Evolutionary conservation across 2,329 filamentous ascomycete species (phyloP).

Genomic region (Sordariomycetes sp.): DNA sequence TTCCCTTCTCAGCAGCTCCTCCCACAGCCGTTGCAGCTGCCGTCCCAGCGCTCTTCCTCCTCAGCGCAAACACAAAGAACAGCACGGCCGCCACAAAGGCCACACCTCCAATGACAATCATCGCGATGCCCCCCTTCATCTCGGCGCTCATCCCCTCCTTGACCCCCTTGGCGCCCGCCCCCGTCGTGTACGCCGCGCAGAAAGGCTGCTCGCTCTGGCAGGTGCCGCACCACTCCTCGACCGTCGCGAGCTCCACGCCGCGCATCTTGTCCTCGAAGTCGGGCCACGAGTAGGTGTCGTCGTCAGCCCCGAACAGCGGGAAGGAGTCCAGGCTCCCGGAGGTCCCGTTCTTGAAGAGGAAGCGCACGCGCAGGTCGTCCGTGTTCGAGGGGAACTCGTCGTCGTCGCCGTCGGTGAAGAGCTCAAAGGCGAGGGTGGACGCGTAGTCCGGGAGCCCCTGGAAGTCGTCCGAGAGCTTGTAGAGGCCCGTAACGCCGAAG

Average conservation of each 20-base stretch:
- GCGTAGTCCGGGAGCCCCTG: slow-evolving; percentile 22
- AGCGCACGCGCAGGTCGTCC: slow-evolving; percentile 19
- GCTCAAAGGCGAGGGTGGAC: slow-evolving; percentile 23
- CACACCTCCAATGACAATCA: slow-evolving; percentile 19
- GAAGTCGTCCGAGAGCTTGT: slow-evolving; percentile 16
- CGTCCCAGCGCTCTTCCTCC: slow-evolving; percentile 5
- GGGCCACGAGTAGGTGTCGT: slow-evolving; percentile 17
- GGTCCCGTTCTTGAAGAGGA: slow-evolving; percentile 23
- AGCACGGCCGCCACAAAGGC: slow-evolving; percentile 8
- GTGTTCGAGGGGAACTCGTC: slow-evolving; percentile 15
- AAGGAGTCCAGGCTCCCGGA: slow-evolving; percentile 15
- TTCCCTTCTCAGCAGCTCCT: not conserved
- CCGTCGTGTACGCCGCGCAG: slow-evolving; percentile 18
- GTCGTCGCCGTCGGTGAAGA: slow-evolving; percentile 14
- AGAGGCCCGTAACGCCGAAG: slow-evolving; percentile 18
- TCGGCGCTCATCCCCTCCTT: slow-evolving; percentile 17
- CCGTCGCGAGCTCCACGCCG: slow-evolving; percentile 15
- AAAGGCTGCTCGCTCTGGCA: slow-evolving; percentile 17
- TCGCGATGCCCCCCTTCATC: slow-evolving; percentile 20
- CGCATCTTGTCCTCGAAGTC: slow-evolving; percentile 17
- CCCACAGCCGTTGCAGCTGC: not conserved
- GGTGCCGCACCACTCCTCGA: slow-evolving; percentile 18
- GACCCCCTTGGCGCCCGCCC: slow-evolving; percentile 3
- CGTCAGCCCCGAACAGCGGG: slow-evolving; percentile 17
- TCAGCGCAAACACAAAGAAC: slow-evolving; percentile 13